Evolutionary conservation across 768 basidiomycete species (phyloP).

Genomic region (Boletellus emodensis): DNA sequence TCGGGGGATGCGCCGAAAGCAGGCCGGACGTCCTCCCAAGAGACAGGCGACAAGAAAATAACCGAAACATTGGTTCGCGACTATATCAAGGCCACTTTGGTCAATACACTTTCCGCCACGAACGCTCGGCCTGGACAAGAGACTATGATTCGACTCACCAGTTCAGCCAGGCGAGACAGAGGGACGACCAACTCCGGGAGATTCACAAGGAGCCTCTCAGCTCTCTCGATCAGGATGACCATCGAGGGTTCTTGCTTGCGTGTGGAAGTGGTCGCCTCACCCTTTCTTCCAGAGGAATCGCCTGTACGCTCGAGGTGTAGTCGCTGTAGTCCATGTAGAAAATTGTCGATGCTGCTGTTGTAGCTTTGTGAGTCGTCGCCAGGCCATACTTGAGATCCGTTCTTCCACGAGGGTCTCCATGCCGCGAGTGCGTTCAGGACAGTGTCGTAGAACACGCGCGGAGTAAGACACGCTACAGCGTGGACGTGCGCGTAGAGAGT

Average conservation of each 20-base stretch:
- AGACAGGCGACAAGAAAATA: slow-evolving; percentile 58
- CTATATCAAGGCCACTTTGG: slow-evolving; percentile 37
- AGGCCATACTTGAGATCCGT: slow-evolving; percentile 60
- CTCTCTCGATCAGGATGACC: slow-evolving; percentile 63
- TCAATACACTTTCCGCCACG: neutral
- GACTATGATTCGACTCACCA: slow-evolving; percentile 42
- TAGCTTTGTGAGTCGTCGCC: slow-evolving; percentile 40
- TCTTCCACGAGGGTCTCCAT: slow-evolving; percentile 56
- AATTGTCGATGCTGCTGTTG: slow-evolving; percentile 65
- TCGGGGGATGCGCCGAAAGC: slow-evolving; percentile 65
- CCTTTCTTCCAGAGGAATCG: slow-evolving; percentile 18
- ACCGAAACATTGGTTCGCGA: slow-evolving; percentile 55
- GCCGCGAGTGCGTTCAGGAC: slow-evolving; percentile 56
- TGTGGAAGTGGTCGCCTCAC: slow-evolving; percentile 19
- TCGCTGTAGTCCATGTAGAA: slow-evolving; percentile 59
- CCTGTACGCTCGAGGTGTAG: slow-evolving; percentile 25
- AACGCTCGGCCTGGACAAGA: neutral
- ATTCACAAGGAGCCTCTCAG: slow-evolving; percentile 58
- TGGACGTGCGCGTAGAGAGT: slow-evolving; percentile 48
- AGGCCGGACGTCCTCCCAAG: slow-evolving; percentile 74
- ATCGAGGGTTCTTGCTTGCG: slow-evolving; percentile 32
- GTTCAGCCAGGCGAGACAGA: slow-evolving; percentile 63
- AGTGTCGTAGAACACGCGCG: slow-evolving; percentile 62
- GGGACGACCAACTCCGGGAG: slow-evolving; percentile 68
- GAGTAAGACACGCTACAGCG: slow-evolving; percentile 55